Conservation (phyloP, 345 rosid species). For the Cardamine chenopodiifolia region DNA sequence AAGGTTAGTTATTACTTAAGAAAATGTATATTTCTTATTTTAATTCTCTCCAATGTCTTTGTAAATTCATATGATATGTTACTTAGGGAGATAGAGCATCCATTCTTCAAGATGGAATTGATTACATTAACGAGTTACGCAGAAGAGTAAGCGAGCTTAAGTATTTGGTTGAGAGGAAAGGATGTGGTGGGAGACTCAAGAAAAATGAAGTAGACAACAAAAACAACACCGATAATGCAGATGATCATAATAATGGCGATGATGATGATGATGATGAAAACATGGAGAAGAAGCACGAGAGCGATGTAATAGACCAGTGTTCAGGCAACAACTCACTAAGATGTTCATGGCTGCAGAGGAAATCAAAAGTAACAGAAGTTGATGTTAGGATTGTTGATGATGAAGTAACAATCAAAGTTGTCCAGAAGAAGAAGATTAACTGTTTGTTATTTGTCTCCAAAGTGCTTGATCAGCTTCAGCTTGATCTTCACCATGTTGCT, state of each 20-base stretch:
- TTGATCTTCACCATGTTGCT: conserved; percentile 84
- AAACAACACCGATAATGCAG: conserved; percentile 25
- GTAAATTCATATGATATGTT: background rate
- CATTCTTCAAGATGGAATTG: conserved; percentile 75
- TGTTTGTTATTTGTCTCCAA: conserved; percentile 76
- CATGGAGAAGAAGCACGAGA: conserved; percentile 45
- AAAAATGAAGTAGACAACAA: conserved; percentile 51
- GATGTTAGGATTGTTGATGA: conserved; percentile 84
- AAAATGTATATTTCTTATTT: too few relatives aligned
- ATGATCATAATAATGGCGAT: conserved; percentile 6
- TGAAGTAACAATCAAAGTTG: conserved; percentile 83
- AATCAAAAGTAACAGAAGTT: conserved; percentile 79
- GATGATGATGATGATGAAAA: conserved; percentile 49
- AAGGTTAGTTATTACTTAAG: conserved; percentile 60
- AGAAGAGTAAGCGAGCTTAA: conserved; percentile 73
- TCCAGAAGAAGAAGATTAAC: conserved; percentile 77
- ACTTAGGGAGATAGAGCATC: conserved; percentile 80
- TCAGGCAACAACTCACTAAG: conserved; percentile 56
- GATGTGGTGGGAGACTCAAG: conserved; percentile 62
- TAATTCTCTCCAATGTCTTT: too few relatives aligned
- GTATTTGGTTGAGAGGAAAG: conserved; percentile 73
- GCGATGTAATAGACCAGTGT: conserved; percentile 55
- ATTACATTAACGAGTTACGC: conserved; percentile 73
- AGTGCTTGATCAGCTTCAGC: conserved; percentile 74
- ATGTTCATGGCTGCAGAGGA: conserved; percentile 90